Evolutionary conservation across 1,284 basidiomycete species (phyloP).

Genomic region (Microbotryum saponariae): DNA sequence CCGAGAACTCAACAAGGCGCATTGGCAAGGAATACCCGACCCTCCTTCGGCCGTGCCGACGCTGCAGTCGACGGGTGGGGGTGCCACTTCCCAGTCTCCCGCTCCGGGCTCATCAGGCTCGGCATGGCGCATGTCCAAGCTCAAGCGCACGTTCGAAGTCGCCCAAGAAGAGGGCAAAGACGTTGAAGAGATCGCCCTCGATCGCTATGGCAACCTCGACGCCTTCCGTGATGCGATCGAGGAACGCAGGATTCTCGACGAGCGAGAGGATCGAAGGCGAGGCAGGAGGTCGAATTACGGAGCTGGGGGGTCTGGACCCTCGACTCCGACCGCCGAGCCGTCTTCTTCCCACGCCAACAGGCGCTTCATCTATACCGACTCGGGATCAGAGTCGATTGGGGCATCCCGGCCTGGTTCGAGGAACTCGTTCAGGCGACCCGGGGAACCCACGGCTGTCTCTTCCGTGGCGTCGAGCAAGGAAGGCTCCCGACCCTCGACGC

Average conservation of each 20-base stretch:
- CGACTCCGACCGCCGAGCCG: constrained; percentile 16
- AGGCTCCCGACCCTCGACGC: constrained; percentile 48
- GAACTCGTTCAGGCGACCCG: constrained; percentile 70
- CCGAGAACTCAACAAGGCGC: constrained; percentile 64
- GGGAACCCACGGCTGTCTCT: constrained; percentile 40
- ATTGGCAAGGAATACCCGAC: constrained; percentile 51
- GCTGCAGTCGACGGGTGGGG: constrained; percentile 26
- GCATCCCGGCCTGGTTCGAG: constrained; percentile 34
- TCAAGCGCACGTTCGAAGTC: constrained; percentile 78
- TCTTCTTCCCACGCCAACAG: constrained; percentile 32
- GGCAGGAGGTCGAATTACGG: constrained; percentile 47
- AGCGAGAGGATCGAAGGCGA: constrained; percentile 46
- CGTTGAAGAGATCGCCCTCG: constrained; percentile 75
- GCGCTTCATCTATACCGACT: constrained; percentile 43
- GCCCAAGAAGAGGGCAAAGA: constrained; percentile 63
- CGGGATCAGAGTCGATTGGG: no score
- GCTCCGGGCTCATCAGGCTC: constrained; percentile 83
- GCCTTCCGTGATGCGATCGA: constrained; percentile 82
- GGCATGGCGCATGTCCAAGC: constrained; percentile 96
- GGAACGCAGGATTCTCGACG: constrained; percentile 75
- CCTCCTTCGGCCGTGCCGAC: constrained; percentile 50
- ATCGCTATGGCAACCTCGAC: constrained; percentile 74
- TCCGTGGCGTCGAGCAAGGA: constrained; percentile 24
- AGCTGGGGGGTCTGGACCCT: constrained; percentile 38
- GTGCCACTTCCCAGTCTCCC: constrained; percentile 42